Evolutionary conservation across 2,329 filamentous ascomycete genomes (phyloP), one percentile per base, ranked within the genome.

Genomic region (Scedosporium aurantiacum): DNA sequence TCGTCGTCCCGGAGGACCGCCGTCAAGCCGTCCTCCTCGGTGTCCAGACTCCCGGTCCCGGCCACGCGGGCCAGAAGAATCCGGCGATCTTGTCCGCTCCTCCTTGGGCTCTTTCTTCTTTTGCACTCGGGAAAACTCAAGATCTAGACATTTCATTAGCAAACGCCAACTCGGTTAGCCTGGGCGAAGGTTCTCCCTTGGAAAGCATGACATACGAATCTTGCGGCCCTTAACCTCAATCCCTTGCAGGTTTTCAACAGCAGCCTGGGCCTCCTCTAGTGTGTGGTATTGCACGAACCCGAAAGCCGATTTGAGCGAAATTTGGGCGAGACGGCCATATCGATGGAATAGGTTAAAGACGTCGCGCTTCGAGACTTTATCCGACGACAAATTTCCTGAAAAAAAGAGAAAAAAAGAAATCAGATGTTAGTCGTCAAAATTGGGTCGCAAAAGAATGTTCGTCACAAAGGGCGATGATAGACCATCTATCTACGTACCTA

Each of bases 271-370:
- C 69, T 93, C 87, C 2, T 82, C 79, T 3, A 86, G 77, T 32
- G 90, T 87, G 66, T 96, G 82, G 66, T 95, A 99, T 71, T 97
- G 94, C 41, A 97, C 91, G 70, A 97, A 99, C 1, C 94, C 94
- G 73, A 96, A 97, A 1, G 92, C 92, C 66, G 94, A 91, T 73
- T 97, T 97, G 67, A 97, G 90, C 0, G 91, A 96, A 63, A 97
- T 94, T 71, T 99, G 94, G 1, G 92, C 93, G 56, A 99, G 79
- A 64, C 87, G 87, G 60, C 94, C 94, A 70, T 91, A 92, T 62
- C 81, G 82, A 70, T 91, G 86, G 70, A 99, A 97, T 18, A 93
- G 81, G 70, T 96, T 88, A 74, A 96, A 97, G 7, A 97, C 85
- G 73, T 97, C 92, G 66, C 89, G 85, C 74, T 97, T 97, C 54